phyloP scores from a whole-genome alignment of 768 basidiomycete species.

The Tephrocybe sp. region DNA sequence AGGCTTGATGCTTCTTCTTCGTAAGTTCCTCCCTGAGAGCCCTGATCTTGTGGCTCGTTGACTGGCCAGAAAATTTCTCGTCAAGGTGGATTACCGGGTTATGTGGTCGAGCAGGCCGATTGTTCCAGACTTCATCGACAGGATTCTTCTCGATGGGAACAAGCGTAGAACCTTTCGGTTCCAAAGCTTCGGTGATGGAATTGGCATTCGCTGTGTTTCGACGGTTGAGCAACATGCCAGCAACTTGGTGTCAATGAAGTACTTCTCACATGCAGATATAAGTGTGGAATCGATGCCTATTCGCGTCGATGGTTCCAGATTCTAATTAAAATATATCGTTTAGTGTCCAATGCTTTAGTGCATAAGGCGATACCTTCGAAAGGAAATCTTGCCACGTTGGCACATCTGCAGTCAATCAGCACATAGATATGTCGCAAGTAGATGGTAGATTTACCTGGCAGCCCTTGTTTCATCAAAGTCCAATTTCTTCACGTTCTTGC shows the following conservation, averaged over 20 bases:
- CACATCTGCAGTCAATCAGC: slow-evolving; percentile 53
- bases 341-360: neutral
- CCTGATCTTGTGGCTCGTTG: slow-evolving; percentile 63
- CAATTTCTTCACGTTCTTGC: slow-evolving; percentile 60
- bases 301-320: slow-evolving; percentile 55
- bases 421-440: neutral
- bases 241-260: neutral
- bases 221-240: neutral
- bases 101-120: slow-evolving; percentile 66
- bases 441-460: slow-evolving; percentile 52
- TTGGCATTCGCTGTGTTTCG: slow-evolving; percentile 58
- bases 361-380: slow-evolving; percentile 48
- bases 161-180: slow-evolving; percentile 52
- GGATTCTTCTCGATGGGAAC: slow-evolving; percentile 70
- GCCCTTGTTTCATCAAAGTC: slow-evolving; percentile 90
- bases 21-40: slow-evolving; percentile 61
- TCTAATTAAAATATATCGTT: slow-evolving; percentile 34
- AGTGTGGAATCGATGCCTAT: slow-evolving; percentile 85
- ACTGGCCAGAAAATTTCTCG: slow-evolving; percentile 72
- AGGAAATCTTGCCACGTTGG: slow-evolving; percentile 91
- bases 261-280: slow-evolving; percentile 56
- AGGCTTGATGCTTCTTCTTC: slow-evolving; percentile 63
- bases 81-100: slow-evolving; percentile 68
- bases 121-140: slow-evolving; percentile 77
- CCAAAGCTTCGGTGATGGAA: slow-evolving; percentile 54